Evolutionary conservation across 352 stramenopile genomes (phyloP).

Genomic region (Labyrinthula sp.): DNA sequence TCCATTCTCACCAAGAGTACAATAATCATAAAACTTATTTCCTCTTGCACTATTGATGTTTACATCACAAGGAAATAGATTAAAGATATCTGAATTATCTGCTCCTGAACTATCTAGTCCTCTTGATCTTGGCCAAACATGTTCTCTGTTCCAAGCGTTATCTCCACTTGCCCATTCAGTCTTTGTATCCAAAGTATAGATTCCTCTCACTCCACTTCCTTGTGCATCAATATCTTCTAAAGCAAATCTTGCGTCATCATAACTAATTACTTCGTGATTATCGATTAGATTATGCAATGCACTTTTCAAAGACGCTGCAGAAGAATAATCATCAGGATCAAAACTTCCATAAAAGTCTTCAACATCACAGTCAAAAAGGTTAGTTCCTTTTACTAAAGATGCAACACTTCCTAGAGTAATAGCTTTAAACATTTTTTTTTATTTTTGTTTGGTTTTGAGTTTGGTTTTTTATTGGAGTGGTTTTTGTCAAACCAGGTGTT

Average conservation of each 20-base stretch:
- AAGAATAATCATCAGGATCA: too few relatives aligned
- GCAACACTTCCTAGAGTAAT: too few relatives aligned
- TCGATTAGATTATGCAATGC: constrained; percentile 8
- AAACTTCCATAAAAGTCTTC: too few relatives aligned
- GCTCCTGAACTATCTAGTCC: not conserved
- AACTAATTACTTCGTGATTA: constrained; percentile 2
- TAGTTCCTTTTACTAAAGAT: too few relatives aligned
- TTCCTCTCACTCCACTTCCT: not conserved
- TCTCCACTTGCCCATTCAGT: not conserved
- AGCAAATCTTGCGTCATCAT: not conserved
- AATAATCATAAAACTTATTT: constrained; percentile 5
- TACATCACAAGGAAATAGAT: not conserved
- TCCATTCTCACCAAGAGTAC: constrained; percentile 1
- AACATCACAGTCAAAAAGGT: too few relatives aligned
- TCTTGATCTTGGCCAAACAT: not conserved
- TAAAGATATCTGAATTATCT: constrained; percentile 4
- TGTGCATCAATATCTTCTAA: constrained; percentile 1
- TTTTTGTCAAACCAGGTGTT: too few relatives aligned
- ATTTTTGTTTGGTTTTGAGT: too few relatives aligned
- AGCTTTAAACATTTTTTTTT: too few relatives aligned
- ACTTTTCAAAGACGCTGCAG: not conserved
- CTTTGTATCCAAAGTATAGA: not conserved
- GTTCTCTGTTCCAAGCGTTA: constrained; percentile 7
- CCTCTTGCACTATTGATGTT: constrained; percentile 10
- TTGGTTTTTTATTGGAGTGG: too few relatives aligned